Base-by-base conservation (phyloP, 768 basidiomycete species). In the Mycena rosella region DNA sequence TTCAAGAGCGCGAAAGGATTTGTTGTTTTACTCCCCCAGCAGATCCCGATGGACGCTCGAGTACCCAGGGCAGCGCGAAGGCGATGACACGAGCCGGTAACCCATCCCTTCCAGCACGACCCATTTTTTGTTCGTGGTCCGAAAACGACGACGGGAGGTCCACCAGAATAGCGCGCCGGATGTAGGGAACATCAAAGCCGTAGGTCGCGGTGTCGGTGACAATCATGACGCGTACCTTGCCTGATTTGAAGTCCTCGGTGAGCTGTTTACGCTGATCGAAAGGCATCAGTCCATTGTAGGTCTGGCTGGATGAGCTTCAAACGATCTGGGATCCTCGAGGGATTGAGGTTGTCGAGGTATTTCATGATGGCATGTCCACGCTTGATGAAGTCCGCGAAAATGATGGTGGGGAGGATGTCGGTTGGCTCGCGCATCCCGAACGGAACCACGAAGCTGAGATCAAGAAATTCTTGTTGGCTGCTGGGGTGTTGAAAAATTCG, bases 281-380 rank as follows among this genome's bases (percentile, higher is more conserved):
- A 20, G 68, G 38, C 62, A 69, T 63, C 15, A 60, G 55, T 18
- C 38, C 18, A 47, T 69, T 64, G 30, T 69, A 69, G 13, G 65
- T 48, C 30, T 69, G 59, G 38, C 64, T 64, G 6, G 65, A 30
- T 10, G 6, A 18, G 40, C 14, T n/a, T n/a, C n/a, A n/a, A n/a
- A n/a, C 15, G n/a, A 42, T 69, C 34, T 15, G 63, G 68, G 5
- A 69, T 22, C 7, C 14, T 5, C 1, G n/a, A 20, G n/a, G 63
- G 53, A 14, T 65, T 65, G 29, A 69, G 53, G 1, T 42, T 24
- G 63, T 65, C 68, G 57, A 69, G 57, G 27, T 30, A 65, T 2
- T 56, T 3, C 63, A 69, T 65, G 5, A 69, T 13, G 3, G 22
- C 29, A 36, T 48, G 52, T 5, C 62, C 62, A 10, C 27, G 9